Evolutionary conservation across 805 yeast species (phyloP), one percentile per base, ranked within the genome.

Genomic region (Cyberlindnera mrakii): DNA sequence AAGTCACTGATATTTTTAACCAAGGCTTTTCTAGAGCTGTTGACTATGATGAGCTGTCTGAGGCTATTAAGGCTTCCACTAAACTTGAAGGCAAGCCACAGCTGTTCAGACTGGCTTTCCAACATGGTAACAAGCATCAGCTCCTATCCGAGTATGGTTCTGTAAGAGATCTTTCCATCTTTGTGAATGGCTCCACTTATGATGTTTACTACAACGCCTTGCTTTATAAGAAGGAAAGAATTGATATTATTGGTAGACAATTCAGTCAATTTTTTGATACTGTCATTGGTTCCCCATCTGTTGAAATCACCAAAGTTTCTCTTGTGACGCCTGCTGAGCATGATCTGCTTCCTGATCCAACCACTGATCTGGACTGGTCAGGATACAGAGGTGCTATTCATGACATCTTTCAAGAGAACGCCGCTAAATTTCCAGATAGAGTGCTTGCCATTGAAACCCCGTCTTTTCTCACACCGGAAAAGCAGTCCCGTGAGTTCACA

Each of bases 311-410:
- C 36, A 70, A 77, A 46, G 74, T 85, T 27, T 74, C 77, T 34
- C 70, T 93, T 50, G 67, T 87, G 43, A 88, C 98, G 2, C 55
- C 66, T n/a, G 62, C 80, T 2, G 96, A 89, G 54, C 58, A 55
- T 36, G 49, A 62, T 0, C 65, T 71, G 2, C 70, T 95, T 43
- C 99, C 99, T 6, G 90, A 90, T 60, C 98, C 99, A 35, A 85
- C 88, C 8, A 62, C 68, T 9, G 84, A 89, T 54, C 72, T 93
- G 50, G 96, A 89, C 65, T 93, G 97, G 97, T 71, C 81, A 34
- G 85, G 84, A 25, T 93, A 78, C 65, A 75, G 95, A 52, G 99
- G 99, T 37, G 90, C 98, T 14, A 95, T 93, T 55, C 99, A 93
- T 59, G 99, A 93, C 57, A 90, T 93, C 35, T 93, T 93, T 65